Percentiles rank a stretch among this genome's conserved stretches.
These are phyloP conservation scores for Salix suchowensis DNA, from an alignment of 345 rosid species.

Conservation along the genomic window DNA sequence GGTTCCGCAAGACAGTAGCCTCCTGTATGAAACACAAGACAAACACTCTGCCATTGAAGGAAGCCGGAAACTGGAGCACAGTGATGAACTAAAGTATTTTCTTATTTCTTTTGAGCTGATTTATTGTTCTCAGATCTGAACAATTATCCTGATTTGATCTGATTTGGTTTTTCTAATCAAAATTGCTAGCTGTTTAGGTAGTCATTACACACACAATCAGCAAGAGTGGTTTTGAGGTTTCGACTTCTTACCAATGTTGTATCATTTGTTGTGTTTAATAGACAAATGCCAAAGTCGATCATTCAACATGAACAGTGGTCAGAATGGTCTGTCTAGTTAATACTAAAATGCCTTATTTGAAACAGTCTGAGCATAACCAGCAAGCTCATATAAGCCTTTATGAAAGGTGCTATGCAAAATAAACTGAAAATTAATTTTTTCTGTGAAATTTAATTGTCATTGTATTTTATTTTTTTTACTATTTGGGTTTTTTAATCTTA, in stretches of 20 bases:
- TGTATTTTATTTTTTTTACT: too few species aligned
- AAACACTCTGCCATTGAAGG: slow-evolving; percentile 64
- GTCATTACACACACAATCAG: too few species aligned
- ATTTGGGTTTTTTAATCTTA: too few species aligned
- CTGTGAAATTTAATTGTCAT: too few species aligned
- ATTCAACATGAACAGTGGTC: not conserved
- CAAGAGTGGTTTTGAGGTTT: not conserved
- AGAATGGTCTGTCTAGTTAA: not conserved
- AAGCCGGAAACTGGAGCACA: slow-evolving; percentile 74
- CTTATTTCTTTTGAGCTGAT: not conserved
- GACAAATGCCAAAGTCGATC: not conserved
- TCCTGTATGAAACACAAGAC: slow-evolving; percentile 70
- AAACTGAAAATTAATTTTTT: too few species aligned
- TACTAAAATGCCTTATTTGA: not conserved
- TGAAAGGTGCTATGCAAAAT: not conserved
- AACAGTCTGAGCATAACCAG: not conserved
- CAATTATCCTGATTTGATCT: not conserved
- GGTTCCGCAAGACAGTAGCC: slow-evolving; percentile 55
- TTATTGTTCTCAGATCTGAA: not conserved
- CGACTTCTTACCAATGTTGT: not conserved
- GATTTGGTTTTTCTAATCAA: not conserved
- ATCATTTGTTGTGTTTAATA: not conserved
- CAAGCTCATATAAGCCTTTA: not conserved
- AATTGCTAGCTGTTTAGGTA: not conserved
- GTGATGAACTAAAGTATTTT: slow-evolving; percentile 52